Evolutionary conservation across 2,329 filamentous ascomycete species (phyloP), one percentile per base, ranked within the genome.

Genomic region (Fusarium brachygibbosum): DNA sequence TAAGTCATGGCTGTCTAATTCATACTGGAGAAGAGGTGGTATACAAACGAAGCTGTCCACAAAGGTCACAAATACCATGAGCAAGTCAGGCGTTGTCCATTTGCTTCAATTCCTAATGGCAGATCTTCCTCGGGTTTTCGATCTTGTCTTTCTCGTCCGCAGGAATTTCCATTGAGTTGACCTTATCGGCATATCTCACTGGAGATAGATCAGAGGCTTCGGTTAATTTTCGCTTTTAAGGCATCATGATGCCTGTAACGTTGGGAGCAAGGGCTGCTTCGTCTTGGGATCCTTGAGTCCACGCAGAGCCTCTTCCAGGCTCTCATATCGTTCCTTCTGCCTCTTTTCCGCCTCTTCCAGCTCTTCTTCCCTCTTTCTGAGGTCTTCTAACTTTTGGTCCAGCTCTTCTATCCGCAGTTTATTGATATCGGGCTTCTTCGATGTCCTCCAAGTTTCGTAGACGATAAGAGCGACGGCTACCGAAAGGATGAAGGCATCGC

Each of bases 401-500:
- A 90, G 80, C 59, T 84, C 84, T 28, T 84, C 81, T 56, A 89
- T 83, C 65, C 79, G 84, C 73, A 87, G 84, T 42, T 82, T 79
- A 71, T 87, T 88, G 55, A 79, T 69, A 70, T 91, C 88, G 11
- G 88, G 88, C 76, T 90, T 91, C 70, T 83, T 80, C n/a, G 84
- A 82, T 10, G 85, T 80, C 69, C 83, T 85, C 76, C 87, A 86
- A 68, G 87, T 89, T 78, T 91, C 88, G 76, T 87, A 91, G 35
- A 90, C 78, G 58, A 91, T 84, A 50, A 91, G 76, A 21, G 77
- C 83, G 16, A 82, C 80, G 9, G 87, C 88, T 28, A 91, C 87
- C 8, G 83, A 74, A 21, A 91, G 82, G 63, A 91, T 90, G 74
- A 91, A 91, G 17, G 81, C 79, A 68, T 91, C 88, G 40, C 88